Evolutionary conservation across 441 rosid species (phyloP), one percentile per base, ranked within the genome.

Genomic region (Monsonia emarginata): DNA sequence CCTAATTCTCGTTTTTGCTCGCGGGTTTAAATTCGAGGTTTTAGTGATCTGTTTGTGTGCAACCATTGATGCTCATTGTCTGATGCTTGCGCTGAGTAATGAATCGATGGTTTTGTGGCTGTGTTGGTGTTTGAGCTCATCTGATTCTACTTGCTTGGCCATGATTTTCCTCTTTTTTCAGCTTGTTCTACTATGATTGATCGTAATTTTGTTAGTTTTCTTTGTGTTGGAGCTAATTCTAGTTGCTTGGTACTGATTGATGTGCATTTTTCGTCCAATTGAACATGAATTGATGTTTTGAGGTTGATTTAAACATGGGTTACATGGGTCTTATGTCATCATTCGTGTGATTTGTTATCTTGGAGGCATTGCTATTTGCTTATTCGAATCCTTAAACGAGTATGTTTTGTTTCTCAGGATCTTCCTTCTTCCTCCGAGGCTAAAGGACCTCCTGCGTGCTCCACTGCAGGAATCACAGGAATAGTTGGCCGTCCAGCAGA

Each of bases 401-500:
- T 31, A 4, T 27, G 61, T 65, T 52, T 31, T 70, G 21, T 57
- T 34, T 26, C 38, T 5, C 75, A 86, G 91, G 85, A 78, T 71
- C 64, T 65, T 65, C 70, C 36, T 18, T 76, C 73, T 74, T 65
- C 65, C 71, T 70, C 83, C 36, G 72, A 26, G 18, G 61, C 19
- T 3, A 57, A 19, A 27, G 61, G 26, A 26, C 61, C 13, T 57
- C 61, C 34, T 58, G 31, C 30, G 16, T 56, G 61, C 30, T 25
- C 31, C 61, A 13, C 65, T 21, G 65, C 69, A 14, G 79, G 58
- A 56, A 75, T 81, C 42, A 69, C 74, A 46, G 80, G 67, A 48
- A 72, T 79, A 59, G 75, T 74, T 74, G 69, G 77, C 61, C 76
- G 82, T 24, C 68, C 78, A 67, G 60, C 70, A 0, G 72, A 60